phyloP scores from a whole-genome alignment of 1,284 basidiomycete species.

The Marasmius fiardii region DNA sequence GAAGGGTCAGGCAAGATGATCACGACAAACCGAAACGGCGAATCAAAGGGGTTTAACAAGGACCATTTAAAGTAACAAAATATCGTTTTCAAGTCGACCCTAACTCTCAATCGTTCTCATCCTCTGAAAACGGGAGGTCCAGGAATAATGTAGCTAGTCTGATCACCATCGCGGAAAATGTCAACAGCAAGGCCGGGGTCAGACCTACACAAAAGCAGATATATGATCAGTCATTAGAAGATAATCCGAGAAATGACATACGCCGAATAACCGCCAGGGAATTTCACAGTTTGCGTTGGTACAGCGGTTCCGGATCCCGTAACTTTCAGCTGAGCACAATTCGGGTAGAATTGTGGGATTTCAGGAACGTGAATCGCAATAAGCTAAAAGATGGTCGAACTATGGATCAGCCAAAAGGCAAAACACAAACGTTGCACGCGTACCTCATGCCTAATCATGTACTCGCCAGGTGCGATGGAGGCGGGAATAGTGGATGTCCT shows the following conservation, averaged over 20 bases:
- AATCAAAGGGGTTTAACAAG: too few relatives aligned
- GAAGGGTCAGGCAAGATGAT: too few relatives aligned
- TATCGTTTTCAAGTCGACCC: too few relatives aligned
- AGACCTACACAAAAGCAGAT: slow-evolving; percentile 17
- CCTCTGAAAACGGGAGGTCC: slow-evolving; percentile 20
- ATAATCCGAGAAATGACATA: neutral
- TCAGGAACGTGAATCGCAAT: slow-evolving; percentile 30
- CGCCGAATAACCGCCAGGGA: slow-evolving; percentile 34
- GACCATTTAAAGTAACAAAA: too few relatives aligned
- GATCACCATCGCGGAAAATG: slow-evolving; percentile 27
- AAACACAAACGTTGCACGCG: neutral
- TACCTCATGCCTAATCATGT: slow-evolving; percentile 34
- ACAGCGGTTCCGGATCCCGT: slow-evolving; percentile 30
- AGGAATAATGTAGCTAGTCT: slow-evolving; percentile 35
- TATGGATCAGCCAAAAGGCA: neutral
- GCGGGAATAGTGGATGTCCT: slow-evolving; percentile 33
- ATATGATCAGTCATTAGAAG: neutral
- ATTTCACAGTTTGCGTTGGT: slow-evolving; percentile 30
- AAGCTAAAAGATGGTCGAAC: slow-evolving; percentile 15
- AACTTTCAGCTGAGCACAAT: slow-evolving; percentile 34
- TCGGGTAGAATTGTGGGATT: slow-evolving; percentile 36
- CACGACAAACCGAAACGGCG: too few relatives aligned
- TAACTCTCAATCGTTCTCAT: neutral
- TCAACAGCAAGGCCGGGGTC: slow-evolving; percentile 34
- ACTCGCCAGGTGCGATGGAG: slow-evolving; percentile 31